Percentiles rank a stretch among this genome's conserved stretches.
phyloP scores from a whole-genome alignment of 148 eudicot species.

The Bassia scoparia region DNA sequence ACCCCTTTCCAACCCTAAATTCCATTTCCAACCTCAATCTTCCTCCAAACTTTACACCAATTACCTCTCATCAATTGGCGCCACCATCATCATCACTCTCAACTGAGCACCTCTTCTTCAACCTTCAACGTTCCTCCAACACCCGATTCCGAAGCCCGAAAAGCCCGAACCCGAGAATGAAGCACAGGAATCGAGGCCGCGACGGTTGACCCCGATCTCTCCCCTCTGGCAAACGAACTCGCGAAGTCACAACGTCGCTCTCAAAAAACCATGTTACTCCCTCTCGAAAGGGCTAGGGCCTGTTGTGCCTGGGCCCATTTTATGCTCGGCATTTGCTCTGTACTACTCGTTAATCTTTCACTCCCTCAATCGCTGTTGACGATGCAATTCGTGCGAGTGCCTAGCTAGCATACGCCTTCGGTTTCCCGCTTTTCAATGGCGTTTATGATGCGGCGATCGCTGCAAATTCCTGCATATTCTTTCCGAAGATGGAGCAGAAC shows the following conservation, averaged over 20 bases:
- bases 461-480: no score
- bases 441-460: no score
- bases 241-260: slow-evolving; percentile 29
- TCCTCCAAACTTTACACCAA: neutral
- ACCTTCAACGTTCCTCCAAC: no score
- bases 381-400: no score
- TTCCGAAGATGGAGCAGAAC: no score
- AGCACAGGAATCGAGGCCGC: slow-evolving; percentile 81
- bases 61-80: neutral
- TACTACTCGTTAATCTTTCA: no score
- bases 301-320: slow-evolving; percentile 50
- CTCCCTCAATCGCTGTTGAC: no score
- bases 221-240: slow-evolving; percentile 45
- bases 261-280: slow-evolving; percentile 33
- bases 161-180: slow-evolving; percentile 36
- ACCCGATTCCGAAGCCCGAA: no score
- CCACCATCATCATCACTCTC: neutral
- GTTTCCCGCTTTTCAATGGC: no score
- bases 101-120: no score
- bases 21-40: neutral
- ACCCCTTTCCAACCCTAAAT: neutral
- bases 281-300: slow-evolving; percentile 47
- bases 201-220: slow-evolving; percentile 67
- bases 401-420: no score
- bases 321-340: no score